Percentiles rank a stretch among this genome's conserved stretches.
phyloP scores from a whole-genome alignment of 805 yeast genomes.

The Zygoascus tannicola region DNA sequence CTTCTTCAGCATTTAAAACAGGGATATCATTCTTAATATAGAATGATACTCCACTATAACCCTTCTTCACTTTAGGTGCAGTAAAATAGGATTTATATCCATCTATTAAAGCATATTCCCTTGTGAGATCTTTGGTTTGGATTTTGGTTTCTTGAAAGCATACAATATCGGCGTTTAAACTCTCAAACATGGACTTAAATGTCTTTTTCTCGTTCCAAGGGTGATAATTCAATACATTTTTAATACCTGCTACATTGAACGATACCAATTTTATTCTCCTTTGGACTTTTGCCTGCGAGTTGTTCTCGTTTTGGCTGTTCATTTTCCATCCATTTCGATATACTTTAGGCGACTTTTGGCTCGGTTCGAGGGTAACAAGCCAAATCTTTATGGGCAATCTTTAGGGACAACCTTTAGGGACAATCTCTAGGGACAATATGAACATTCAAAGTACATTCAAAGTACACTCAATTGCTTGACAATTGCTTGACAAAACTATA shows the following conservation, averaged over 20 bases:
- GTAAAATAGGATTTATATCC: constrained; percentile 60
- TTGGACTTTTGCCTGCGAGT: constrained; percentile 1
- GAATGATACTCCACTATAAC: constrained; percentile 88
- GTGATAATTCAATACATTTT: constrained; percentile 69
- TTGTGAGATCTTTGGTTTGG: constrained; percentile 39
- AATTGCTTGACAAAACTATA: too few relatives aligned
- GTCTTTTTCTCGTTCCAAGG: constrained; percentile 62
- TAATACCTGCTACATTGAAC: constrained; percentile 78
- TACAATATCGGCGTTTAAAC: constrained; percentile 63
- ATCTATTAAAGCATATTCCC: constrained; percentile 41
- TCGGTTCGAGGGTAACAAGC: too few relatives aligned
- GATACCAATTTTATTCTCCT: constrained; percentile 42
- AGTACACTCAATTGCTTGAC: too few relatives aligned
- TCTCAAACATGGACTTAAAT: constrained; percentile 36
- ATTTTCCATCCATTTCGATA: too few relatives aligned
- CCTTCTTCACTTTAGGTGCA: constrained; percentile 58
- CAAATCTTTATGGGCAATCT: too few relatives aligned
- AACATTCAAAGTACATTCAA: too few relatives aligned
- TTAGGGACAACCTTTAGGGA: too few relatives aligned
- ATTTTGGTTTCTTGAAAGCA: constrained; percentile 82
- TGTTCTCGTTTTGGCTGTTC: too few relatives aligned
- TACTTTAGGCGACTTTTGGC: too few relatives aligned
- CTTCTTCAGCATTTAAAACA: constrained; percentile 78
- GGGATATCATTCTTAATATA: constrained; percentile 47
- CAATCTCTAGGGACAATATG: too few relatives aligned